phyloP scores from a whole-genome alignment of 257 asterid species.

The Gentiana straminea region DNA sequence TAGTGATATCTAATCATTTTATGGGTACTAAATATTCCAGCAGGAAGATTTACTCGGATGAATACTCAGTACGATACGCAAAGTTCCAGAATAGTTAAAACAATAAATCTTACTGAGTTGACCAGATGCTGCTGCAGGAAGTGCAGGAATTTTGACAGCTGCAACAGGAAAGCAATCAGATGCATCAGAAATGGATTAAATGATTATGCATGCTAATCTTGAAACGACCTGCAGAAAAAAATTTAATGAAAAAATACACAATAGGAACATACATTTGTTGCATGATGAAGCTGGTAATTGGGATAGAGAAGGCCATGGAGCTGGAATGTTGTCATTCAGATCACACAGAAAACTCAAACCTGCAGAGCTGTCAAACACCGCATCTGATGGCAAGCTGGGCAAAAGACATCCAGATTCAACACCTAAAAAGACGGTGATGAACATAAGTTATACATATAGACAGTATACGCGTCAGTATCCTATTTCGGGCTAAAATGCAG shows the following conservation, averaged over 20 bases:
- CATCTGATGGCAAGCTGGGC: constrained; percentile 92
- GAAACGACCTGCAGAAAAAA: background rate
- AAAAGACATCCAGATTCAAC: constrained; percentile 88
- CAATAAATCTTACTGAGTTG: constrained; percentile 50
- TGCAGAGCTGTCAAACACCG: constrained; percentile 48
- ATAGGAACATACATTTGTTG: constrained; percentile 56
- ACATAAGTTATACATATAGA: background rate
- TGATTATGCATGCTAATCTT: background rate
- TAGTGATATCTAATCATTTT: no score
- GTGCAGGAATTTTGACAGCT: constrained; percentile 91
- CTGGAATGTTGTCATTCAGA: constrained; percentile 92
- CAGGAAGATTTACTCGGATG: no score
- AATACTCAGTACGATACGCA: no score
- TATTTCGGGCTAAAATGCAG: no score
- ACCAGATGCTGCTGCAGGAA: constrained; percentile 96
- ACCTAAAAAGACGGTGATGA: constrained; percentile 8
- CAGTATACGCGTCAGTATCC: no score
- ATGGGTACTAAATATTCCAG: no score
- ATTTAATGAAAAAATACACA: background rate
- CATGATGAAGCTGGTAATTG: constrained; percentile 67
- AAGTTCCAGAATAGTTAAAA: no score
- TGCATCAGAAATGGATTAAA: background rate
- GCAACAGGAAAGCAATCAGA: constrained; percentile 18
- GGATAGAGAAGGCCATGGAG: constrained; percentile 87
- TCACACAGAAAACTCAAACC: constrained; percentile 92